Base-by-base conservation (phyloP, 192 early-diverging fungal genomes). In the Backusella tarrabulga region DNA sequence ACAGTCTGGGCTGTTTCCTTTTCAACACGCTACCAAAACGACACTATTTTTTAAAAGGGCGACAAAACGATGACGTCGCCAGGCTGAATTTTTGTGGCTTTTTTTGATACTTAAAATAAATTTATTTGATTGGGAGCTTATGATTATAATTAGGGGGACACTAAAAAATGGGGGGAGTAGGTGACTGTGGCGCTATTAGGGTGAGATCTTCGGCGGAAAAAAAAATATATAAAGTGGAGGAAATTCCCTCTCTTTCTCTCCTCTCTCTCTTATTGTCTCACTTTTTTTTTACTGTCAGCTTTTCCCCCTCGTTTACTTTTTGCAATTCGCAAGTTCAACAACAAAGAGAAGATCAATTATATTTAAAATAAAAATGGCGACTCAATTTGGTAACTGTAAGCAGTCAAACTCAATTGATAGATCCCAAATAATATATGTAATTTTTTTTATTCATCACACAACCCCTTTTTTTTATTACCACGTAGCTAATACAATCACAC, bases 171-270 rank as follows among this genome's bases (percentile, higher is more conserved):
- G 42, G 71, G 71, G 71, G 44, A 72, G 23, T 17, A 11, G 35
- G 67, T 32, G 41, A 70, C 67, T 68, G 66, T 36, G 67, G 34
- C 63, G 8, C 63, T 67, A 29, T 68, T 34, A 21, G 52, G 23
- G 56, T 63, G 56, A 68, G 35, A 72, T 72, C 71, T 42, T 72
- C 71, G 71, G 71, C 29, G 46, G 46, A n/a, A 50, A 50, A 71
- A 72, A 72, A 72, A 41, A 34, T 72, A 72, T 72, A 72, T 72
- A 72, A 72, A 72, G 42, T 35, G 67, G 67, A 50, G 42, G 40
- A 32, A 36, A 72, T 72, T 41, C 35, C 19, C 67, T 68, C 35
- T 68, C 67, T 32, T 21, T 34, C 71, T 50, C 35, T 36, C 17
- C 12, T 71, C 12, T 14, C 44, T 50, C 40, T 32, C 40, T 72